These are phyloP conservation scores for Pulveroboletus sp. DNA, from an alignment of 768 basidiomycete species.

Conservation along the genomic window DNA sequence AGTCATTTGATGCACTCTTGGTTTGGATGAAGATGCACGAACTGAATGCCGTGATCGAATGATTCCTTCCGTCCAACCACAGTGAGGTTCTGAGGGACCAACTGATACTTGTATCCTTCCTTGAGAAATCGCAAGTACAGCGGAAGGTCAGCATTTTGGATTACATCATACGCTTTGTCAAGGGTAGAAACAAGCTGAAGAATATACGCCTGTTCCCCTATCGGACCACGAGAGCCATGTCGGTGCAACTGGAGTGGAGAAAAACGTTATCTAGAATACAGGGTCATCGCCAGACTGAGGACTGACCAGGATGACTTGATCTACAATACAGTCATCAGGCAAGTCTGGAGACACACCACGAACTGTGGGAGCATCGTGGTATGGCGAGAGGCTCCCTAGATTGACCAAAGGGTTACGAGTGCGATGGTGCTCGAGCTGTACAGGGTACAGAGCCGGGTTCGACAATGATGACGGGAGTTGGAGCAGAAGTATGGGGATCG, in stretches of 20 bases:
- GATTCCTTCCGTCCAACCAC: constrained; percentile 33
- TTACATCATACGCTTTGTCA: constrained; percentile 14
- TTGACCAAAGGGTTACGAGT: not conserved
- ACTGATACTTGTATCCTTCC: constrained; percentile 30
- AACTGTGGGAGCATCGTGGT: constrained; percentile 29
- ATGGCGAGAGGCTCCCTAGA: constrained; percentile 37
- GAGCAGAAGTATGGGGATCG: constrained; percentile 11
- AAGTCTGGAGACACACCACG: constrained; percentile 26
- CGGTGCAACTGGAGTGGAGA: constrained; percentile 32
- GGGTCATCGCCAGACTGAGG: not conserved
- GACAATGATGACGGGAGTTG: constrained; percentile 8
- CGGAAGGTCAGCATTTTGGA: constrained; percentile 30
- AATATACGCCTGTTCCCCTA: constrained; percentile 25
- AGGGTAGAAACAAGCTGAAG: constrained; percentile 31
- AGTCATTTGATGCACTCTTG: not conserved
- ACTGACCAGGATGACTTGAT: constrained; percentile 38
- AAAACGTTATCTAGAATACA: not conserved
- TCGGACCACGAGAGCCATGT: constrained; percentile 39
- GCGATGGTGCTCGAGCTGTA: not conserved
- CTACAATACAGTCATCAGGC: constrained; percentile 39
- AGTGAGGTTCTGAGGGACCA: constrained; percentile 35
- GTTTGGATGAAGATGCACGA: constrained; percentile 3
- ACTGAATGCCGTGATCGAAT: constrained; percentile 39
- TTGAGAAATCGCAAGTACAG: constrained; percentile 33
- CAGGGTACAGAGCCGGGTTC: not conserved